These are phyloP conservation scores for Huntiella omanensis DNA, from an alignment of 2,329 filamentous ascomycete genomes.

Conservation along the genomic window DNA sequence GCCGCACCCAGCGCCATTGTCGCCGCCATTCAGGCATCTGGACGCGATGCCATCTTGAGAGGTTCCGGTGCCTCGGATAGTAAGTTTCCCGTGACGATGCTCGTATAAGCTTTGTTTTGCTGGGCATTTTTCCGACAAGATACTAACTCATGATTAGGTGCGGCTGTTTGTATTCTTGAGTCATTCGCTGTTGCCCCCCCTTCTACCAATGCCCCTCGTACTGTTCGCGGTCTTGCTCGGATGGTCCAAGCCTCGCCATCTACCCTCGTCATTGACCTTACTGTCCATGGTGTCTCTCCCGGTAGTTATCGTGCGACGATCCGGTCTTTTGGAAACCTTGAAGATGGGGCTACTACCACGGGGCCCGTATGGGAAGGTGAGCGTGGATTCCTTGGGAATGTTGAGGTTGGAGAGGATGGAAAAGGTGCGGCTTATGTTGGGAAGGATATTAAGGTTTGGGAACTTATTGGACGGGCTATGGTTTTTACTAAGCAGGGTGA, in stretches of 20 bases:
- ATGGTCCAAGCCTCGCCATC: slow-evolving; percentile 79
- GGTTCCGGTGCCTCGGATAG: slow-evolving; percentile 74
- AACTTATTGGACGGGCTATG: slow-evolving; percentile 85
- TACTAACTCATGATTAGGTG: slow-evolving; percentile 26
- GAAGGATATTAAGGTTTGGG: slow-evolving; percentile 74
- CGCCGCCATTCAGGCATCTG: slow-evolving; percentile 69
- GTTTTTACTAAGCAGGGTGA: slow-evolving; percentile 50
- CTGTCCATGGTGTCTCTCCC: slow-evolving; percentile 60
- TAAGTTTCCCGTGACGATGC: slow-evolving; percentile 20
- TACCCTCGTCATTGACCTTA: slow-evolving; percentile 72
- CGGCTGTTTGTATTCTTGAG: slow-evolving; percentile 90
- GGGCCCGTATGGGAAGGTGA: slow-evolving; percentile 52
- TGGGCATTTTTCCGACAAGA: background rate
- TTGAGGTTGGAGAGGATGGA: slow-evolving; percentile 59
- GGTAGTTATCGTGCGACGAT: slow-evolving; percentile 74
- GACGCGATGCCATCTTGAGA: slow-evolving; percentile 82
- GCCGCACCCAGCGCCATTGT: slow-evolving; percentile 82
- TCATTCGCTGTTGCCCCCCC: slow-evolving; percentile 44
- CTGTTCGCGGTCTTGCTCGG: slow-evolving; percentile 70
- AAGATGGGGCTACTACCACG: slow-evolving; percentile 61
- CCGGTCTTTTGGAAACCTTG: slow-evolving; percentile 73
- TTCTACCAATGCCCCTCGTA: slow-evolving; percentile 23
- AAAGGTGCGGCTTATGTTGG: slow-evolving; percentile 67
- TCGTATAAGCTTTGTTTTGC: background rate
- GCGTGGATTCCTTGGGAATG: slow-evolving; percentile 44